Conservation (phyloP, 2,329 filamentous ascomycete genomes). For the Ceratocystis diversiconidia region DNA sequence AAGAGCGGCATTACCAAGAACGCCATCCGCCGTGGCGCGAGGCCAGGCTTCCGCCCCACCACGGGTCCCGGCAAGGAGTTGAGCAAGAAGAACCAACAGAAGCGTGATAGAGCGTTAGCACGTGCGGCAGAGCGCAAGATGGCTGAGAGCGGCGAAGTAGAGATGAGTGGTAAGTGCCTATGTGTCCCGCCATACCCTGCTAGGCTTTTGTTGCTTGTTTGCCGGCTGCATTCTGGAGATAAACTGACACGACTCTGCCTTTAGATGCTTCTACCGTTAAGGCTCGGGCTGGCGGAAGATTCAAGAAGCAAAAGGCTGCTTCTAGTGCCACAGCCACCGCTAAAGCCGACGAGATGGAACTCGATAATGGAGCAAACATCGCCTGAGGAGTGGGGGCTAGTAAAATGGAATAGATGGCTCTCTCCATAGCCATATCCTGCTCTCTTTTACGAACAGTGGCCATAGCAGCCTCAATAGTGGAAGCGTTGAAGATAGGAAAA, state of each 20-base stretch:
- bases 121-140: conserved; percentile 40
- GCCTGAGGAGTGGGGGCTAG: neutral
- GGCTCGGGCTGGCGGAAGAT: neutral
- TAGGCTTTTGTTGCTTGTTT: neutral
- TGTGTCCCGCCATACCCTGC: neutral
- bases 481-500: neutral
- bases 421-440: neutral
- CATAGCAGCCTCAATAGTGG: neutral
- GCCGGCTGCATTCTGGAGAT: neutral
- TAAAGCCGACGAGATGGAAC: conserved; percentile 3
- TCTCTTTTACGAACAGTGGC: neutral
- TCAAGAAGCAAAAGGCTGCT: neutral
- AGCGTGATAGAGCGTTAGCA: conserved; percentile 40
- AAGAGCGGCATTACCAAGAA: conserved; percentile 30
- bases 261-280: conserved; percentile 3
- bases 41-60: conserved; percentile 39
- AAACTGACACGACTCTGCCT: neutral
- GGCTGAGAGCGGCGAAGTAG: conserved; percentile 35
- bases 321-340: neutral
- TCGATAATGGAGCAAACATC: conserved; percentile 3
- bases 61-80: conserved; percentile 39
- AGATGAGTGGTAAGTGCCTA: conserved; percentile 32
- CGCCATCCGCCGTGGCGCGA: conserved; percentile 36
- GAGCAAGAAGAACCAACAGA: conserved; percentile 42
- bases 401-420: neutral